Conservation (phyloP, 2,329 filamentous ascomycete species). For the Aspergillus pseudoterreus region DNA sequence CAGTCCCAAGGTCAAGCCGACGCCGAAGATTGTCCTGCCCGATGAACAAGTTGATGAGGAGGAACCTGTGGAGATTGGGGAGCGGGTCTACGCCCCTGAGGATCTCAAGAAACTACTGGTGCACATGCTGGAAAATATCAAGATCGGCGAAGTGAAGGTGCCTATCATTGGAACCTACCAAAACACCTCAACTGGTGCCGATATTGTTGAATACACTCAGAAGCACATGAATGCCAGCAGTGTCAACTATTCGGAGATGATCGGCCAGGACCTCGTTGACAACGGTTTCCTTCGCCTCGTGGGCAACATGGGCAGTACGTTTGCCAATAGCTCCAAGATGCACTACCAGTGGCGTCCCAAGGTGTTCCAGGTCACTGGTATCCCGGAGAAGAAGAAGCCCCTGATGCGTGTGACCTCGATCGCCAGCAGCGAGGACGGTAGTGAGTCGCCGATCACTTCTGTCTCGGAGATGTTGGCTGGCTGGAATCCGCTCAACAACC, state of each 20-base stretch:
- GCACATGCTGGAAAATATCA: slow-evolving; percentile 83
- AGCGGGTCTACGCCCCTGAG: slow-evolving; percentile 78
- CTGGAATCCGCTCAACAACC: slow-evolving; percentile 90
- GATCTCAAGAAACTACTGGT: slow-evolving; percentile 85
- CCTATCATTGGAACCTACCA: slow-evolving; percentile 92
- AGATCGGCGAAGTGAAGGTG: slow-evolving; percentile 86
- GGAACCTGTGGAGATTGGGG: slow-evolving; percentile 83
- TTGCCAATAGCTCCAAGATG: slow-evolving; percentile 96
- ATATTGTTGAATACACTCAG: slow-evolving; percentile 94
- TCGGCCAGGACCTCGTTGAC: slow-evolving; percentile 86
- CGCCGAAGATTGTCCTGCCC: slow-evolving; percentile 78
- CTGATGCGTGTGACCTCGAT: slow-evolving; percentile 72
- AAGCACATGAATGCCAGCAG: slow-evolving; percentile 78
- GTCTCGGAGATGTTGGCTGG: slow-evolving; percentile 85
- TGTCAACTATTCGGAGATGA: slow-evolving; percentile 85
- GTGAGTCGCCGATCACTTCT: slow-evolving; percentile 78
- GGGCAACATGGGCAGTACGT: slow-evolving; percentile 90
- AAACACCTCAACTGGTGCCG: slow-evolving; percentile 85
- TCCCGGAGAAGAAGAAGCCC: slow-evolving; percentile 80
- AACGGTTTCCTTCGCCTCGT: slow-evolving; percentile 85
- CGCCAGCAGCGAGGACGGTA: slow-evolving; percentile 55
- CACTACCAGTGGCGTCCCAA: slow-evolving; percentile 96
- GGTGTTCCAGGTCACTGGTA: slow-evolving; percentile 79
- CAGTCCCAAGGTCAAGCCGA: slow-evolving; percentile 59
- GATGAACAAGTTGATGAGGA: slow-evolving; percentile 66